phyloP scores from a whole-genome alignment of 2,329 filamentous ascomycete species.

The Epichloe elymi region DNA sequence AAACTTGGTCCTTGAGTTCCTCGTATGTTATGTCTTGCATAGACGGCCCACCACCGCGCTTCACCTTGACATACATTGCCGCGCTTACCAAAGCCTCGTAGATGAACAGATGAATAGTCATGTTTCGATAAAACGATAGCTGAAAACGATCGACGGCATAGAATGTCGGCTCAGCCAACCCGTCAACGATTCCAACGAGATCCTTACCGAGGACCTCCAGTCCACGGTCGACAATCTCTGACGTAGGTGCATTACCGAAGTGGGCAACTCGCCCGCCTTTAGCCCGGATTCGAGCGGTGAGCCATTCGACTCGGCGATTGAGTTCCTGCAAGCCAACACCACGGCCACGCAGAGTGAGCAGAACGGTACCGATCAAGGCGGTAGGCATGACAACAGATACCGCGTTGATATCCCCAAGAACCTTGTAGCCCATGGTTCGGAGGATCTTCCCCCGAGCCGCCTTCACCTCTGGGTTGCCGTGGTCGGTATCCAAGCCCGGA shows the following conservation, averaged over 20 bases:
- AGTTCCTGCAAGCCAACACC: constrained; percentile 83
- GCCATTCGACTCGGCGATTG: constrained; percentile 78
- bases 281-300: constrained; percentile 64
- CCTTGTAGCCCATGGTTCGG: constrained; percentile 79
- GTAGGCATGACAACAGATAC: constrained; percentile 98
- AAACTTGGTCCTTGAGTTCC: constrained; percentile 64
- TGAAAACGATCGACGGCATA: constrained; percentile 95
- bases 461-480: constrained; percentile 33
- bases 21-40: constrained; percentile 67
- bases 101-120: constrained; percentile 98
- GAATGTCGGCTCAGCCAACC: constrained; percentile 79
- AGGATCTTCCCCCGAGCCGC: constrained; percentile 55
- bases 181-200: constrained; percentile 67
- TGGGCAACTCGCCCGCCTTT: constrained; percentile 91
- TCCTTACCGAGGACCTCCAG: constrained; percentile 85
- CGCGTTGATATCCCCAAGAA: constrained; percentile 86
- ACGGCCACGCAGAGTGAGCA: constrained; percentile 79
- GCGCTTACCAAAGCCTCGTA: constrained; percentile 82
- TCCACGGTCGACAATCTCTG: constrained; percentile 74
- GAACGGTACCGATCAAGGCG: constrained; percentile 82
- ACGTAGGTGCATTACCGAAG: constrained; percentile 69
- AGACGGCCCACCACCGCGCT: constrained; percentile 73
- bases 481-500: constrained; percentile 30
- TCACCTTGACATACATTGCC: constrained; percentile 81
- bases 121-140: constrained; percentile 95